Conservation (phyloP, 176 grass and related monocot species). For the Musa troglodytarum region DNA sequence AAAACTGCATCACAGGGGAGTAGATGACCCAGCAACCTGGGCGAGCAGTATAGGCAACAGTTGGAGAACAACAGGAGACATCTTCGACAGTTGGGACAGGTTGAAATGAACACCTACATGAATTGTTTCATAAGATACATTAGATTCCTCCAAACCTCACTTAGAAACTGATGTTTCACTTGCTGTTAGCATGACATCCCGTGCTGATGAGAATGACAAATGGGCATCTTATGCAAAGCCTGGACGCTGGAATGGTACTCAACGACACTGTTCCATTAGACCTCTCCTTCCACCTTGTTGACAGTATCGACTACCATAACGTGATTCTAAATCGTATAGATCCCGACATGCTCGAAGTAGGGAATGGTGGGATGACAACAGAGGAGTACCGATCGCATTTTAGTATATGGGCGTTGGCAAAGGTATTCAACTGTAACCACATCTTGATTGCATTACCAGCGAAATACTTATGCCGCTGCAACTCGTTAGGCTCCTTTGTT, state of each 20-base stretch:
- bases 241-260: constrained; percentile 43
- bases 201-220: constrained; percentile 83
- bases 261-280: neutral
- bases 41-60: constrained; percentile 63
- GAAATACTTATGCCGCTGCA: neutral
- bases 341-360: constrained; percentile 18
- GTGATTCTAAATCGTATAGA: neutral
- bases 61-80: constrained; percentile 95
- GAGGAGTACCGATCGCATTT: constrained; percentile 13
- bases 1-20: constrained; percentile 37
- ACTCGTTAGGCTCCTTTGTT: constrained; percentile 7
- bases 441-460: no score
- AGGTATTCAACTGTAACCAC: neutral
- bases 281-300: neutral
- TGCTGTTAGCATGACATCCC: constrained; percentile 2
- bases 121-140: neutral
- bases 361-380: constrained; percentile 11
- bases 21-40: constrained; percentile 77
- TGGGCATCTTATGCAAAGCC: constrained; percentile 84
- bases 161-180: neutral
- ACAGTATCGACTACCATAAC: no score
- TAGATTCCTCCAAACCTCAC: neutral
- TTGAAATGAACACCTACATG: neutral
- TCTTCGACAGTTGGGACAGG: constrained; percentile 77
- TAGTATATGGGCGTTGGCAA: constrained; percentile 7